phyloP scores from a whole-genome alignment of 75 land plant species.

The Azolla pinnata region DNA sequence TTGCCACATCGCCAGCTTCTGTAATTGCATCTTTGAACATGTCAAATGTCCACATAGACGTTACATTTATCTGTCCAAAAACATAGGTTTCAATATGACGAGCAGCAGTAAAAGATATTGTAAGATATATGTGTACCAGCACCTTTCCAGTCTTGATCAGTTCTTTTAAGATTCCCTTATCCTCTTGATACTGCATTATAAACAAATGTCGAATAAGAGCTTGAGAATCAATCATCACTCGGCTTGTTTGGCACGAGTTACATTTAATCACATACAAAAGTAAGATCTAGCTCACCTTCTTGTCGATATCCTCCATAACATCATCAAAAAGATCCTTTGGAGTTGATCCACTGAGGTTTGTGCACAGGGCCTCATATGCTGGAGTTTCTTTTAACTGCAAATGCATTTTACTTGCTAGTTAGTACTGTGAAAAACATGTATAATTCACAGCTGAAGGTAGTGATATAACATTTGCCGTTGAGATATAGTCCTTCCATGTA shows the following conservation, averaged over 20 bases:
- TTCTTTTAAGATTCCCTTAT: slow-evolving; percentile 74
- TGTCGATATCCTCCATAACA: slow-evolving; percentile 69
- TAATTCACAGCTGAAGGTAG: slow-evolving; percentile 3
- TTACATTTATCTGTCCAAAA: slow-evolving; percentile 39
- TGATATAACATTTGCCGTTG: slow-evolving; percentile 37
- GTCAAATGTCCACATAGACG: slow-evolving; percentile 56
- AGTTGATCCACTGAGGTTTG: slow-evolving; percentile 80
- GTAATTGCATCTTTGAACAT: slow-evolving; percentile 62
- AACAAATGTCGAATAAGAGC: too few relatives aligned
- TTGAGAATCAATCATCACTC: too few relatives aligned
- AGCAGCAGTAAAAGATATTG: not conserved
- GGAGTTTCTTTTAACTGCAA: slow-evolving; percentile 66
- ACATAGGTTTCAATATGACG: not conserved
- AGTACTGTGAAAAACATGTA: too few relatives aligned
- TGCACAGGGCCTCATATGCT: slow-evolving; percentile 58
- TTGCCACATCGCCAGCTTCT: slow-evolving; percentile 37
- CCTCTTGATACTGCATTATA: slow-evolving; percentile 65
- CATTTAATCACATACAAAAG: too few relatives aligned
- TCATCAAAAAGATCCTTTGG: slow-evolving; percentile 96
- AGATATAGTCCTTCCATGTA: slow-evolving; percentile 85
- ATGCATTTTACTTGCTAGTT: not conserved
- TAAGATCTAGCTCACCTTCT: slow-evolving; percentile 45
- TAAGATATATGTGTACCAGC: not conserved
- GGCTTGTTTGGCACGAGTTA: too few relatives aligned
- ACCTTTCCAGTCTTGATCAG: slow-evolving; percentile 67